phyloP scores from a whole-genome alignment of 2,329 filamentous ascomycete genomes.

The Microdochium bolleyi region DNA sequence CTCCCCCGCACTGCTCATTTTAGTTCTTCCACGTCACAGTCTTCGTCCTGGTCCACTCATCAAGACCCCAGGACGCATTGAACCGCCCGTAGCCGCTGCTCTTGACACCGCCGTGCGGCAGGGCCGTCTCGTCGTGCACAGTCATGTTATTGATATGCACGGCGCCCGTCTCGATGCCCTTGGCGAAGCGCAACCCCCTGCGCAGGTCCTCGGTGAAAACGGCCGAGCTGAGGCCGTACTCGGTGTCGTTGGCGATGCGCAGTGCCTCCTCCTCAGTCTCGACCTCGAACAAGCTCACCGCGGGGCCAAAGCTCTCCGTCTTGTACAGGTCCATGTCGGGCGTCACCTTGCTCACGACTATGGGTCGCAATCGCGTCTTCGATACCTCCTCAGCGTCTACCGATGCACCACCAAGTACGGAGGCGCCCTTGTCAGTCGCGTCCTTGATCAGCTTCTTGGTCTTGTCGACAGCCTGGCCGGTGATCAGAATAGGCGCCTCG shows the following conservation, averaged over 20 bases:
- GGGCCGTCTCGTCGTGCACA: slow-evolving; percentile 31
- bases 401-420: slow-evolving; percentile 38
- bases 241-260: slow-evolving; percentile 58
- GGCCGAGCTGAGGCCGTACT: slow-evolving; percentile 57
- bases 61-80: slow-evolving; percentile 16
- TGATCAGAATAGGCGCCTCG: slow-evolving; percentile 19
- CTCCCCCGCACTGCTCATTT: no score
- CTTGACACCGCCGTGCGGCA: slow-evolving; percentile 32
- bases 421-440: slow-evolving; percentile 49
- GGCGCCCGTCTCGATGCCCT: slow-evolving; percentile 46
- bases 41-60: slow-evolving; percentile 22
- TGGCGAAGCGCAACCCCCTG: slow-evolving; percentile 41
- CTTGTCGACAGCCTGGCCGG: slow-evolving; percentile 15
- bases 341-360: slow-evolving; percentile 53
- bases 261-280: slow-evolving; percentile 56
- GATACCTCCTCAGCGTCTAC: slow-evolving; percentile 17
- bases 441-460: slow-evolving; percentile 36
- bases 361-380: slow-evolving; percentile 44
- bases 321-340: slow-evolving; percentile 59
- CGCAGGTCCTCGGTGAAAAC: slow-evolving; percentile 57
- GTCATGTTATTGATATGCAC: slow-evolving; percentile 35
- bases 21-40: slow-evolving; percentile 21
- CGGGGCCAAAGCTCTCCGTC: slow-evolving; percentile 60
- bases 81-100: slow-evolving; percentile 34
- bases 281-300: slow-evolving; percentile 51